Conservation (phyloP, 2,329 filamentous ascomycete species). For the Karstenula rhodostoma region DNA sequence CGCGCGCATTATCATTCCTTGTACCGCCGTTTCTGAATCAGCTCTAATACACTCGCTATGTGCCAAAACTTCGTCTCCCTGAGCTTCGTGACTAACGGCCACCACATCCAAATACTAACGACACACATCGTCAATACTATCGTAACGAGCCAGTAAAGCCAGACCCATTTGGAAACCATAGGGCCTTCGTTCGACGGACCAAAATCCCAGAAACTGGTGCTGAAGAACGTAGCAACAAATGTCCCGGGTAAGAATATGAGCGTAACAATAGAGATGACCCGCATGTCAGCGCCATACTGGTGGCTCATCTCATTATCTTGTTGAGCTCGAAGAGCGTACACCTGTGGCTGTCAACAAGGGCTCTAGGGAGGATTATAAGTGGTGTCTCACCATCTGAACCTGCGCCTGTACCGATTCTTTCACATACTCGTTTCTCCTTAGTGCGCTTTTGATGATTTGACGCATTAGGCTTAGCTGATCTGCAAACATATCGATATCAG, state of each 20-base stretch:
- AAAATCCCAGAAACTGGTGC: conserved; percentile 25
- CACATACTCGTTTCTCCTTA: conserved; percentile 16
- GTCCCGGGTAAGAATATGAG: conserved; percentile 32
- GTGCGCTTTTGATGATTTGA: conserved; percentile 4
- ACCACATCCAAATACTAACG: neutral
- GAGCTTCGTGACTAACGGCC: neutral
- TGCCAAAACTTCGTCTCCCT: neutral
- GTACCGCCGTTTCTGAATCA: neutral
- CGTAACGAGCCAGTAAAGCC: conserved; percentile 21
- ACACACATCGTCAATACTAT: neutral
- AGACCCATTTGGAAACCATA: conserved; percentile 21
- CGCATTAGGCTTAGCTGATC: conserved; percentile 14
- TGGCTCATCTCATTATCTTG: conserved; percentile 30
- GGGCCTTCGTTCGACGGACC: conserved; percentile 13
- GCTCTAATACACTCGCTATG: too few relatives aligned
- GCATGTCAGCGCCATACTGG: conserved; percentile 32
- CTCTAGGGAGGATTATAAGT: neutral
- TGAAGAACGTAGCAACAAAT: conserved; percentile 31
- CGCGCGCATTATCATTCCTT: neutral
- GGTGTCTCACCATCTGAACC: conserved; percentile 12
- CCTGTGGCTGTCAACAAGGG: conserved; percentile 8
- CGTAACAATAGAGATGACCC: conserved; percentile 31
- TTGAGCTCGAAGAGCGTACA: conserved; percentile 28
- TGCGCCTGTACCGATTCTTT: conserved; percentile 14
- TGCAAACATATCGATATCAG: conserved; percentile 4